These are phyloP conservation scores for Thelonectria blattea DNA, from an alignment of 2,329 filamentous ascomycete species.

Conservation along the genomic window DNA sequence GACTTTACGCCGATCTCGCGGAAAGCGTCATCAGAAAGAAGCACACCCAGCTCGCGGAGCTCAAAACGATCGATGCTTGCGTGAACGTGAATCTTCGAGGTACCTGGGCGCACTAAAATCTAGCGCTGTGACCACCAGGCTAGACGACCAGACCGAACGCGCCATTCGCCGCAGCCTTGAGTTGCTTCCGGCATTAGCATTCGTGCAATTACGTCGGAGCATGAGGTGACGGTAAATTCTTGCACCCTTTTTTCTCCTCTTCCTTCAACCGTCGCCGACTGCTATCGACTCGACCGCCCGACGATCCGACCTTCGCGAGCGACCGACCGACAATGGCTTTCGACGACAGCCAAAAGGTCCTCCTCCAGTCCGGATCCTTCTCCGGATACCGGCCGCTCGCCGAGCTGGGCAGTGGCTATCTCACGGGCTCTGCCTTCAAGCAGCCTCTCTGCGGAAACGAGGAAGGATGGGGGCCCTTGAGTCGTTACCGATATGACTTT, in stretches of 20 bases:
- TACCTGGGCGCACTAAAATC: conserved; percentile 6
- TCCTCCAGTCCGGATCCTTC: conserved; percentile 65
- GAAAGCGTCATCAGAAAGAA: background rate
- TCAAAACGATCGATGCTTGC: background rate
- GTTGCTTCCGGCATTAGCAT: background rate
- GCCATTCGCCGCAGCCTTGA: conserved; percentile 16
- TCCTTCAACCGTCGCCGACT: background rate
- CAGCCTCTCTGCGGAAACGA: conserved; percentile 86
- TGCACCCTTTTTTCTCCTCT: background rate
- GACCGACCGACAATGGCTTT: conserved; percentile 43
- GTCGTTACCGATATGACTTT: conserved; percentile 86
- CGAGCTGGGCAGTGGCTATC: conserved; percentile 64
- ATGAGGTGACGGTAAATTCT: conserved; percentile 16
- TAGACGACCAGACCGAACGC: background rate
- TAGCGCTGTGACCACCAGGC: background rate
- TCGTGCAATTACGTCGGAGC: conserved; percentile 10
- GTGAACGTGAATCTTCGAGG: background rate
- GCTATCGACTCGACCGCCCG: conserved; percentile 10
- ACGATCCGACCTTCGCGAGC: conserved; percentile 7
- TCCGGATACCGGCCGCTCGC: conserved; percentile 60
- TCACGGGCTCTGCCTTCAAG: conserved; percentile 57
- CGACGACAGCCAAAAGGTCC: conserved; percentile 51
- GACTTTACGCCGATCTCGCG: conserved; percentile 8
- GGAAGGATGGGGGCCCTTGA: conserved; percentile 96
- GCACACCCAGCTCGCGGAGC: background rate